Evolutionary conservation across 768 basidiomycete species (phyloP).

Genomic region (Macrolepiota fuliginosa): DNA sequence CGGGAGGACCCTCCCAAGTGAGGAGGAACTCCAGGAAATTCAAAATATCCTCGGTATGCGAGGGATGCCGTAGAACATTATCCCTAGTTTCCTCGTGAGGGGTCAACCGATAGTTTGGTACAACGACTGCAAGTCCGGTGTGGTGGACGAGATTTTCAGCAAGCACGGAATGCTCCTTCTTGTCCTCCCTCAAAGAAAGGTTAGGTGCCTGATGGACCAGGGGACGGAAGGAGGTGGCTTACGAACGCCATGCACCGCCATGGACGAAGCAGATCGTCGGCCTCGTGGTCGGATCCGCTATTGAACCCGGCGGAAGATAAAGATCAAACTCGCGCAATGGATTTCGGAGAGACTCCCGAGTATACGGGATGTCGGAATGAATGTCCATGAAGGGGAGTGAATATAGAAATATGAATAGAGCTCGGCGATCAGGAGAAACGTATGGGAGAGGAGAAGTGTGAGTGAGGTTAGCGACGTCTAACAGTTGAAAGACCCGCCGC

Average conservation of each 20-base stretch:
- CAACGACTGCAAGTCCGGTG: conserved; percentile 57
- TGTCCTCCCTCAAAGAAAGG: conserved; percentile 59
- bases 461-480: not conserved
- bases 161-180: conserved; percentile 51
- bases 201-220: not conserved
- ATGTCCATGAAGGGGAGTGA: conserved; percentile 22
- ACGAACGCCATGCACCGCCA: conserved; percentile 85
- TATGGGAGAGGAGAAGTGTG: not conserved
- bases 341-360: conserved; percentile 22
- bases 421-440: not conserved
- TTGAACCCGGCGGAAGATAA: conserved; percentile 32
- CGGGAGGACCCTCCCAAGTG: conserved; percentile 39
- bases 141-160: conserved; percentile 49
- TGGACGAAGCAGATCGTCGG: conserved; percentile 74
- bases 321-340: conserved; percentile 53
- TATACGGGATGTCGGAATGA: conserved; percentile 39
- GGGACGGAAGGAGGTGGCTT: conserved; percentile 25
- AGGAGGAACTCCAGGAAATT: conserved; percentile 57
- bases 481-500: not conserved
- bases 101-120: conserved; percentile 80
- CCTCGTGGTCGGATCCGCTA: conserved; percentile 6
- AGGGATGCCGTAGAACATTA: conserved; percentile 57
- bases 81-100: conserved; percentile 32
- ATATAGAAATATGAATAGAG: not conserved
- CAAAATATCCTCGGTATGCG: conserved; percentile 67